Evolutionary conservation across 192 early-diverging fungal species (phyloP).

Genomic region (Cetraspora pellucida): DNA sequence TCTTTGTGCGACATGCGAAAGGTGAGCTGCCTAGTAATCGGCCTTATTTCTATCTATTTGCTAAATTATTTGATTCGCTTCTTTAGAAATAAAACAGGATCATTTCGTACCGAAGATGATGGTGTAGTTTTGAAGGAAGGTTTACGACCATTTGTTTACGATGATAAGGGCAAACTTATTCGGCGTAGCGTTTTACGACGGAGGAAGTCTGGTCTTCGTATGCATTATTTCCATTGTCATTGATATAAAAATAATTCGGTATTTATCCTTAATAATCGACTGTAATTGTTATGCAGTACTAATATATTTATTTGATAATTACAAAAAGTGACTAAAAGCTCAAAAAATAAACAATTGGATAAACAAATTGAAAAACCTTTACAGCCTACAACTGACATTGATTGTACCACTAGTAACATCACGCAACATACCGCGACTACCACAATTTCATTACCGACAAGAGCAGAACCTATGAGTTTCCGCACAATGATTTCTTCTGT

Average conservation of each 20-base stretch:
- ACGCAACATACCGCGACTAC: not conserved
- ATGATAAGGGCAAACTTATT: constrained; percentile 4
- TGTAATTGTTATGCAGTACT: no score
- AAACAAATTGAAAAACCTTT: no score
- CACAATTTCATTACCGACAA: not conserved
- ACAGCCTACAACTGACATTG: no score
- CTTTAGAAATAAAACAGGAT: not conserved
- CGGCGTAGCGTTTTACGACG: constrained; percentile 1
- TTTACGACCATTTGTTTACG: constrained; percentile 14
- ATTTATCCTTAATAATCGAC: no score
- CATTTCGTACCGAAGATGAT: not conserved
- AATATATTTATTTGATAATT: no score
- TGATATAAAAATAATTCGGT: no score
- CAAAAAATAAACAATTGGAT: no score
- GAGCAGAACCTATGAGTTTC: not conserved
- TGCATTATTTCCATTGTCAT: not conserved
- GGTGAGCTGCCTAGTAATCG: not conserved
- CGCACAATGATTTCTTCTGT: not conserved
- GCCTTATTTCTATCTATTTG: not conserved
- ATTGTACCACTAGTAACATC: no score
- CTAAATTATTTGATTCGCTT: not conserved
- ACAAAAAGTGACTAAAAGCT: no score
- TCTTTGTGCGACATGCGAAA: constrained; percentile 61
- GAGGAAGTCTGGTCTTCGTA: not conserved
- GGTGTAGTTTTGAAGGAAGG: not conserved